phyloP scores from a whole-genome alignment of 2,329 filamentous ascomycete genomes.

The Fusarium palustre region DNA sequence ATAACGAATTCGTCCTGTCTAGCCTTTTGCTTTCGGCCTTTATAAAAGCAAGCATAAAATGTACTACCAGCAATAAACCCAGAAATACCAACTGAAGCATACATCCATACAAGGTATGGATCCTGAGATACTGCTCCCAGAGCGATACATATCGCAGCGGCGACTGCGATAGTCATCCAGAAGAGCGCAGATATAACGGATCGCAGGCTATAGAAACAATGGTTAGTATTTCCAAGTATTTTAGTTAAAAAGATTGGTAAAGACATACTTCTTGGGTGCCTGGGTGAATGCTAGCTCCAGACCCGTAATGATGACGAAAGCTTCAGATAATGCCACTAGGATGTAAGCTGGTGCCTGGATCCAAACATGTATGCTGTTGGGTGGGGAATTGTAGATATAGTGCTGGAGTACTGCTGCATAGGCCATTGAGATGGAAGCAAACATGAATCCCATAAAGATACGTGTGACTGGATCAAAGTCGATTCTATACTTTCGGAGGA shows the following conservation, averaged over 20 bases:
- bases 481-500: constrained; percentile 4
- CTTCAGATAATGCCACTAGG: background rate
- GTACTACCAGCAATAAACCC: constrained; percentile 1
- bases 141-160: constrained; percentile 7
- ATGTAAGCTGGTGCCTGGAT: constrained; percentile 1
- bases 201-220: background rate
- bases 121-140: background rate
- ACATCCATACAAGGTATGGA: constrained; percentile 13
- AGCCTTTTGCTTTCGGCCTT: background rate
- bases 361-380: constrained; percentile 11
- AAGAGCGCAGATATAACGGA: constrained; percentile 14
- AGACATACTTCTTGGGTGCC: constrained; percentile 4
- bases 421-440: constrained; percentile 5
- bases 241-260: too few species aligned
- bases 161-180: constrained; percentile 6
- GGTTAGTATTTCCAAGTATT: background rate
- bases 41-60: constrained; percentile 9
- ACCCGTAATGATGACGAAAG: constrained; percentile 7
- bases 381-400: constrained; percentile 6
- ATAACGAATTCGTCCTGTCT: background rate
- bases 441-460: constrained; percentile 16
- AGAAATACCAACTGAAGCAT: constrained; percentile 6
- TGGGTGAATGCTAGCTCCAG: constrained; percentile 10
- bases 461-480: background rate
- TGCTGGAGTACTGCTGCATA: constrained; percentile 6